These are phyloP conservation scores for Teratosphaeriaceae sp. DNA, from an alignment of 2,329 filamentous ascomycete species.

Conservation along the genomic window DNA sequence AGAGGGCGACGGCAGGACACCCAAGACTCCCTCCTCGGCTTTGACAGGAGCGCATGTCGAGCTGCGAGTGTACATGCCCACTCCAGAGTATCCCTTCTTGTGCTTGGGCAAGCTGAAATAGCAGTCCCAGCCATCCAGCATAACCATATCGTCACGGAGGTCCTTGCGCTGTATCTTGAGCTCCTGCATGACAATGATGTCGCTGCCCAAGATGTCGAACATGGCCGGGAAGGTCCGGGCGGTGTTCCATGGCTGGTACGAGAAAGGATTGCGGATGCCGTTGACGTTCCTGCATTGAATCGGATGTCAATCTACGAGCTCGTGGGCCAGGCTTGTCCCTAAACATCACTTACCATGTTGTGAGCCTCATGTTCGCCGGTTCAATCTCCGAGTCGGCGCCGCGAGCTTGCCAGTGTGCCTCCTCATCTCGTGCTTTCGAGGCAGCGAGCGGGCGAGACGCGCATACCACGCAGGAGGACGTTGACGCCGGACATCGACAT, in stretches of 20 bases:
- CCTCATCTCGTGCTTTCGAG: background rate
- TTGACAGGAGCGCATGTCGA: constrained; percentile 76
- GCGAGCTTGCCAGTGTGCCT: background rate
- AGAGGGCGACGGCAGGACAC: constrained; percentile 67
- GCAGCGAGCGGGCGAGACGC: too few relatives aligned
- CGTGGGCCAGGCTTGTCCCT: background rate
- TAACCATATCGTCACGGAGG: constrained; percentile 87
- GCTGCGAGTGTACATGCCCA: constrained; percentile 91
- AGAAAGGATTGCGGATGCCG: constrained; percentile 49
- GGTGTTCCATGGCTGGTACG: constrained; percentile 46
- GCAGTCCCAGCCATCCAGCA: constrained; percentile 91
- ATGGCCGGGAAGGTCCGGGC: constrained; percentile 55
- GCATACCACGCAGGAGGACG: background rate
- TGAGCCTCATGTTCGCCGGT: constrained; percentile 29
- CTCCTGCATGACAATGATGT: constrained; percentile 94
- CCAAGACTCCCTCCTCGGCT: constrained; percentile 90
- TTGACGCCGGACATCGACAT: background rate
- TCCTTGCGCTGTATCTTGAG: constrained; percentile 94
- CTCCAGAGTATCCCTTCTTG: constrained; percentile 96
- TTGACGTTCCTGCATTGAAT: constrained; percentile 52
- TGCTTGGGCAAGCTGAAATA: constrained; percentile 89
- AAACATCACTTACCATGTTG: constrained; percentile 25
- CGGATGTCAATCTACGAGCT: constrained; percentile 14
- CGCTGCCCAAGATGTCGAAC: constrained; percentile 88
- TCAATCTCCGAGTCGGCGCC: constrained; percentile 1